Evolutionary conservation across 805 yeast species (phyloP).

Genomic region (Wickerhamomyces bisporus): DNA sequence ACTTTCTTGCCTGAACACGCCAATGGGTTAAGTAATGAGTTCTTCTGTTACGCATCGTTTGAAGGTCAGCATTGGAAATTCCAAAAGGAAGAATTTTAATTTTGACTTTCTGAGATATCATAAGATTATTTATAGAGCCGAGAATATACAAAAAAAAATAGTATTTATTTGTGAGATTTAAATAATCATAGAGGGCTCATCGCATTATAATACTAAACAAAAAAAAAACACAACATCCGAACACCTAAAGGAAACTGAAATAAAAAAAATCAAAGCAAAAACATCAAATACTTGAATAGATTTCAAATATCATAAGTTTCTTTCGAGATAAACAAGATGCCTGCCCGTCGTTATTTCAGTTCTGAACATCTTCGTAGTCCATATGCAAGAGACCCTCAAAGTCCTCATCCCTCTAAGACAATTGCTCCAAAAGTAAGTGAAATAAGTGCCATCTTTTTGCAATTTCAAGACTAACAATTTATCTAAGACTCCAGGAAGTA

Average conservation of each 20-base stretch:
- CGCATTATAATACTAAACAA: no score
- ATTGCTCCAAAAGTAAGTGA: conserved; percentile 68
- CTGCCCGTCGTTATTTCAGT: conserved; percentile 7
- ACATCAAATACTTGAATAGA: background rate
- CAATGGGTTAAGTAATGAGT: conserved; percentile 84
- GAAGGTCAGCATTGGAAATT: conserved; percentile 66
- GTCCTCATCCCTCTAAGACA: conserved; percentile 32
- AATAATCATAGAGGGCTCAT: no score
- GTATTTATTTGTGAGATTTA: no score
- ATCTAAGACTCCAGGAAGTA: conserved; percentile 19
- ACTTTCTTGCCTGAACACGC: conserved; percentile 74
- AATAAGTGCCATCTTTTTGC: no score
- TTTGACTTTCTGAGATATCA: no score
- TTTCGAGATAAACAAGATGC: conserved; percentile 7
- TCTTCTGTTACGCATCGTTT: conserved; percentile 75
- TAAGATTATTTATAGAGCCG: no score
- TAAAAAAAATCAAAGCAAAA: background rate
- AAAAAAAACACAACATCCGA: conserved; percentile 1
- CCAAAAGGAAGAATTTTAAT: background rate
- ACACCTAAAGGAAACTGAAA: background rate
- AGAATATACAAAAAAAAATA: no score
- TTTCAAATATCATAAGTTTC: background rate
- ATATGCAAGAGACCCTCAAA: conserved; percentile 9
- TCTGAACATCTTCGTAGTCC: conserved; percentile 18
- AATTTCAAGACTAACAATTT: conserved; percentile 32